phyloP scores from a whole-genome alignment of 1,139 yeast species.

The Pichia sp. region DNA sequence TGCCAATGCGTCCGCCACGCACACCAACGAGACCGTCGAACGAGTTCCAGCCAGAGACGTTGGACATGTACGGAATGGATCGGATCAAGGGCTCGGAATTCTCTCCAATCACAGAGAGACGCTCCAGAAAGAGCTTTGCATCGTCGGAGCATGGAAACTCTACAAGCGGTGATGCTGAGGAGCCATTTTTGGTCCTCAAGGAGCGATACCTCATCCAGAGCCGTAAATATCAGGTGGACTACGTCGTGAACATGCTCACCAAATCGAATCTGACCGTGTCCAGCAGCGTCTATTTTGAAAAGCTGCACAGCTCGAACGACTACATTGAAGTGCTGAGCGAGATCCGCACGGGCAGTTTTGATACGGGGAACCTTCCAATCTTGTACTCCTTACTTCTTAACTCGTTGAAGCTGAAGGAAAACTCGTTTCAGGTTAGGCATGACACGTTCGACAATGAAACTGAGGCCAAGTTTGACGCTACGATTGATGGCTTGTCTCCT shows the following conservation, averaged over 20 bases:
- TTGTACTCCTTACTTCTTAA: constrained; percentile 22
- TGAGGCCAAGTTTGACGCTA: constrained; percentile 1
- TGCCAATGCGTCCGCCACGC: constrained; percentile 14
- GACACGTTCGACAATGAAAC: background rate
- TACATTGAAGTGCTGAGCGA: constrained; percentile 26
- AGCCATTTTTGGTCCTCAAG: background rate
- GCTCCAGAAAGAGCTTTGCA: background rate
- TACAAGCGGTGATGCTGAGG: constrained; percentile 1
- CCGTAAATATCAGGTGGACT: constrained; percentile 19
- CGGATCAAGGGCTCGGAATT: constrained; percentile 22
- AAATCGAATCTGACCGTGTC: constrained; percentile 15
- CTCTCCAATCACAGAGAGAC: constrained; percentile 20
- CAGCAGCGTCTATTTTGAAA: constrained; percentile 20
- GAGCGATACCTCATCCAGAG: constrained; percentile 15
- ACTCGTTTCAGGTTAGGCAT: background rate
- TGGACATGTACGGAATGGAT: constrained; percentile 17
- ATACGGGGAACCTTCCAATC: constrained; percentile 19
- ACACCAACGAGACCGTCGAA: constrained; percentile 9
- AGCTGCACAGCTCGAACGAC: constrained; percentile 21
- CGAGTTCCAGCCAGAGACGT: constrained; percentile 6
- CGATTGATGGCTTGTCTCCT: constrained; percentile 7
- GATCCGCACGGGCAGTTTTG: constrained; percentile 20
- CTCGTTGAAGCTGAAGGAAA: constrained; percentile 19
- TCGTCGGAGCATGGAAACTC: background rate
- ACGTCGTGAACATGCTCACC: constrained; percentile 11